A percentile compares a stretch with the other conserved stretches of the same genome.
These are phyloP conservation scores for Smallanthus sonchifolius DNA, from an alignment of 129 eudicot species.

Conservation along the genomic window DNA sequence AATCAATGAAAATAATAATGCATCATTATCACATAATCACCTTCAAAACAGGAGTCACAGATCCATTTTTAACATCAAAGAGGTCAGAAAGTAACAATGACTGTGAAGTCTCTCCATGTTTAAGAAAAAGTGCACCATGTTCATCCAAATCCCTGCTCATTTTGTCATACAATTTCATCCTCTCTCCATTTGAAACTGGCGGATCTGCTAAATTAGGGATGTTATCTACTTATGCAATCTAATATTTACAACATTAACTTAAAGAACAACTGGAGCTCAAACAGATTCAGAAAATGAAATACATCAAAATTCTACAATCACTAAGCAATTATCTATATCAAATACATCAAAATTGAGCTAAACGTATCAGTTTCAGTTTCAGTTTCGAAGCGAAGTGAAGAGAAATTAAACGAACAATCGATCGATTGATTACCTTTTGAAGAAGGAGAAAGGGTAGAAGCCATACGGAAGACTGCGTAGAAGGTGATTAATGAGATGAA, in stretches of 20 bases:
- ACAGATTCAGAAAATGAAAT: not conserved
- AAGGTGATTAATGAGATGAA: slow-evolving; percentile 47
- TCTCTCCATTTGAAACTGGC: slow-evolving; percentile 43
- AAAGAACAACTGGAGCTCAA: not conserved
- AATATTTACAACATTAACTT: not conserved
- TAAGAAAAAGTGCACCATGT: slow-evolving; percentile 81
- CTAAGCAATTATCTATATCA: not conserved
- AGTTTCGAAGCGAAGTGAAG: not conserved
- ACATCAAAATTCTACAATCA: not conserved
- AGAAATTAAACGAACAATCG: not conserved
- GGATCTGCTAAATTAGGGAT: slow-evolving; percentile 18
- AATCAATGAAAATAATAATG: not conserved
- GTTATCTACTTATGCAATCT: slow-evolving; percentile 1
- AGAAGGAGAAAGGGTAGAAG: slow-evolving; percentile 36
- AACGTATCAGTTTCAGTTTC: slow-evolving; percentile 5
- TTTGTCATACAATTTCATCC: slow-evolving; percentile 62
- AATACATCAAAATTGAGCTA: not conserved
- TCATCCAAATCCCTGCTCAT: slow-evolving; percentile 80
- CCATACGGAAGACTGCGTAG: slow-evolving; percentile 53
- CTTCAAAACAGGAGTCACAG: slow-evolving; percentile 60
- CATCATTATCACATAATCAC: slow-evolving; percentile 33
- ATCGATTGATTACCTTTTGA: slow-evolving; percentile 37
- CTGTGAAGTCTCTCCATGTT: slow-evolving; percentile 84
- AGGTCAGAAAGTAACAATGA: slow-evolving; percentile 76
- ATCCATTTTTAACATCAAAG: slow-evolving; percentile 55